These are phyloP conservation scores for Plasmodium knowlesi DNA, from an alignment of 169 alveolate genomes.

Conservation along the genomic window DNA sequence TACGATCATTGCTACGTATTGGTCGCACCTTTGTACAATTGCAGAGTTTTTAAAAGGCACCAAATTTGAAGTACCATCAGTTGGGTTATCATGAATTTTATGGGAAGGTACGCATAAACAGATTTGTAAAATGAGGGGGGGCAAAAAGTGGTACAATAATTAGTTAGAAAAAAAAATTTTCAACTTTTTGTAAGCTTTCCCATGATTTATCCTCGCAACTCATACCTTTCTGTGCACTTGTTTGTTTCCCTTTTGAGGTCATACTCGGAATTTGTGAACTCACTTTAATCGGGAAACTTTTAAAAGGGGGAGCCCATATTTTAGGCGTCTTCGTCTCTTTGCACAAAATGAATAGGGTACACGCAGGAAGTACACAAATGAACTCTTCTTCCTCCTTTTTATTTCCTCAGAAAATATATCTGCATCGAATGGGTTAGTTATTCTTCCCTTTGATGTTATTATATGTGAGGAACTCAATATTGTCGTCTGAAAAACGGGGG, in stretches of 20 bases:
- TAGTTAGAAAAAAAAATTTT: background rate
- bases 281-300: background rate
- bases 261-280: background rate
- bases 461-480: constrained; percentile 57
- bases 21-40: background rate
- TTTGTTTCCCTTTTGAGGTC: background rate
- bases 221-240: background rate
- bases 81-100: background rate
- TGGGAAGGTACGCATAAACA: background rate
- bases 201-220: background rate
- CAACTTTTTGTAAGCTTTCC: background rate
- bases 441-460: constrained; percentile 62
- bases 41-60: background rate
- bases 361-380: background rate
- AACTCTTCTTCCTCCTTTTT: background rate
- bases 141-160: background rate
- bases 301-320: background rate
- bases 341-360: background rate
- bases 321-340: background rate
- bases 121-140: background rate
- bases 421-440: background rate
- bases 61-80: background rate
- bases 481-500: constrained; percentile 37
- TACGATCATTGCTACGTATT: background rate
- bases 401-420: background rate